A percentile compares a stretch with the other conserved stretches of the same genome.
phyloP scores from a whole-genome alignment of 2,329 filamentous ascomycete species.

The Zymoseptoria ardabiliae region DNA sequence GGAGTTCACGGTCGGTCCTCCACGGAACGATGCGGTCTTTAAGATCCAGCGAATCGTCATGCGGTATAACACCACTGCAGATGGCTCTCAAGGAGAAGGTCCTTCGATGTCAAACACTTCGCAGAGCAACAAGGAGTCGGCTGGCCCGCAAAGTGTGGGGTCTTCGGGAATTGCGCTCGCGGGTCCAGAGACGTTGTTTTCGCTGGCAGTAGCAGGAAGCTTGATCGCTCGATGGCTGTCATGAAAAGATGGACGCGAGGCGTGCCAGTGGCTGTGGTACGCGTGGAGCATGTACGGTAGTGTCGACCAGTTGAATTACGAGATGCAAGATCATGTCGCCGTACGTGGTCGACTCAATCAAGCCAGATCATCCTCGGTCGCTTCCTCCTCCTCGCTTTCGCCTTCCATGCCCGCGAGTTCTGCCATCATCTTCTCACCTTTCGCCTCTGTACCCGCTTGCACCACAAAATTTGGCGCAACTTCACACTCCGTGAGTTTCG shows the following conservation, averaged over 20 bases:
- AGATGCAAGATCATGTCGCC: background rate
- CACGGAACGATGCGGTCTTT: conserved; percentile 16
- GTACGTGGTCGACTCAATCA: background rate
- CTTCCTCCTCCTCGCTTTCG: conserved; percentile 21
- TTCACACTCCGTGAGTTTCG: conserved; percentile 76
- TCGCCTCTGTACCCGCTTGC: conserved; percentile 64
- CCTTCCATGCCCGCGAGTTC: conserved; percentile 32
- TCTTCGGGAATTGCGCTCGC: background rate
- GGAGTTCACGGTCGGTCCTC: conserved; percentile 15
- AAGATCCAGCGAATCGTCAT: conserved; percentile 22
- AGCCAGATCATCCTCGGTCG: background rate
- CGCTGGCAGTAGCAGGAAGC: background rate
- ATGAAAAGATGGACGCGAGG: background rate
- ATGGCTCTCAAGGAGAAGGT: background rate
- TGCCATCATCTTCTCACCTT: conserved; percentile 56
- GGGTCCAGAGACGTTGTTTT: background rate
- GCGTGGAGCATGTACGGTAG: too few relatives aligned
- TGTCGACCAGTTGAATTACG: background rate
- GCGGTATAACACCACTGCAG: conserved; percentile 11
- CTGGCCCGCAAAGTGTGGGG: background rate
- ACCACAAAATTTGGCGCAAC: conserved; percentile 80
- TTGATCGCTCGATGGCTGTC: background rate
- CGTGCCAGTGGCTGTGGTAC: too few relatives aligned
- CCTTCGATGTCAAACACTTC: background rate
- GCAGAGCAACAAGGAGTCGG: background rate